Evolutionary conservation across 2,329 filamentous ascomycete genomes (phyloP).

Genomic region (Bipolaris gigantea): DNA sequence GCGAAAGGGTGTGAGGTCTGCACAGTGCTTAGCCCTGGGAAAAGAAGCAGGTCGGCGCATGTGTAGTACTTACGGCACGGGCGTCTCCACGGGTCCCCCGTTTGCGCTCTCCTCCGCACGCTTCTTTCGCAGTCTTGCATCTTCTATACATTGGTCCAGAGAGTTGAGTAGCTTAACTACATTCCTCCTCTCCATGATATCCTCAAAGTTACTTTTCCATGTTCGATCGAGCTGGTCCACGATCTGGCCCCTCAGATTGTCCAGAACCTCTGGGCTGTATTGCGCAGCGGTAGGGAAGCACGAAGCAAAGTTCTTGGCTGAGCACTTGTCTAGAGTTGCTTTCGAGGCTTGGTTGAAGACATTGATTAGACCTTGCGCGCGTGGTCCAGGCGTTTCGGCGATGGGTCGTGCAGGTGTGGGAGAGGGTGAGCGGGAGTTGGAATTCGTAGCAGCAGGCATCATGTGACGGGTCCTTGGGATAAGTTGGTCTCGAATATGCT

Average conservation of each 20-base stretch:
- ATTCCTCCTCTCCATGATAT: slow-evolving; percentile 59
- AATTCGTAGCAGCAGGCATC: slow-evolving; percentile 37
- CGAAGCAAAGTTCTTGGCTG: slow-evolving; percentile 62
- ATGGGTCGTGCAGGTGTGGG: slow-evolving; percentile 58
- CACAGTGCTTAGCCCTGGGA: not conserved
- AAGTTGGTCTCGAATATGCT: not conserved
- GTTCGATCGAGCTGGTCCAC: slow-evolving; percentile 60
- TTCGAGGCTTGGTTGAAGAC: slow-evolving; percentile 62
- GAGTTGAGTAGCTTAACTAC: slow-evolving; percentile 63
- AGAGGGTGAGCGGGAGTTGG: slow-evolving; percentile 50
- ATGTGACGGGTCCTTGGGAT: not conserved
- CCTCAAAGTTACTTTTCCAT: slow-evolving; percentile 62
- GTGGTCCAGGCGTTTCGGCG: slow-evolving; percentile 59
- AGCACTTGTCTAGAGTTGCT: slow-evolving; percentile 63
- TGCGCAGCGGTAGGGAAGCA: slow-evolving; percentile 66
- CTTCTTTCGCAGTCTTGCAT: slow-evolving; percentile 58
- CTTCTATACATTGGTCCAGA: slow-evolving; percentile 61
- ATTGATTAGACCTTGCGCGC: slow-evolving; percentile 62
- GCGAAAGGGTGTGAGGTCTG: slow-evolving; percentile 62
- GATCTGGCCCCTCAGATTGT: slow-evolving; percentile 61
- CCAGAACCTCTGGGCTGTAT: slow-evolving; percentile 59
- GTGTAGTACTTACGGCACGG: slow-evolving; percentile 51
- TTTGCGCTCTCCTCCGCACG: slow-evolving; percentile 44
- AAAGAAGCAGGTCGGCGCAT: not conserved
- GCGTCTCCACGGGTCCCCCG: slow-evolving; percentile 39